Base-by-base conservation (phyloP, 495 filamentous ascomycete species). In the Xylaria sp. region DNA sequence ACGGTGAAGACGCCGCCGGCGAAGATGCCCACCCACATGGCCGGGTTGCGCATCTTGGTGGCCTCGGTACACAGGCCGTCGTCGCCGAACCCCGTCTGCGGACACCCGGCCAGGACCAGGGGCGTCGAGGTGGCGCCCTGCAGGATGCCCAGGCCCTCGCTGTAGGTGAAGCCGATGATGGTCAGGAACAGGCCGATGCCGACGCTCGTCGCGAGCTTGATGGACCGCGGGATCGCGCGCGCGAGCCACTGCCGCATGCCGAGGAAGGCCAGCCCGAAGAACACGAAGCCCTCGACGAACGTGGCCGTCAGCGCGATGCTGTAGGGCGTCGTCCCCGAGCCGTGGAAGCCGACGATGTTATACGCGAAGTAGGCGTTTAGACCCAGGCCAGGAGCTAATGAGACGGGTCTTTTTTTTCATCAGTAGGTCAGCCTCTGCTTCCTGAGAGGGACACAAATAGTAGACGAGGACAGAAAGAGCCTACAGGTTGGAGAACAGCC, bases 191-290 rank as follows among this genome's bases (percentile, higher is more conserved):
- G 81, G 5, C 93, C 93, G 63, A 95, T 95, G 55, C 93, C 93
- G 12, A 90, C 90, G 59, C 92, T 92, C 33, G 90, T 92, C n/a
- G 92, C 92, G 50, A 94, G 88, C 79, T 95, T 95, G 78, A 95
- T 92, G 58, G 89, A 92, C 31, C 87, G 85, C 0, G 93, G 93
- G 31, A 95, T 90, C 48, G 90, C 87, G 61, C 92, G 88, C 1
- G 92, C 93, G 35, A 95, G 86, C 93, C 93, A 95, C 78, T 95
- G 93, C 14, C 93, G 89, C 80, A 95, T 86, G 29, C 93, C 93
- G 41, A 93, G 79, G 17, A 95, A 75, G 0, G 93, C 92, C 24
- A 96, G 82, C 5, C 73, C 83, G 44, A 88, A 85, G 79, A 94
- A 94, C 24, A 93, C 87, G 75, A 88, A 91, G 12, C 93, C 93